Base-by-base conservation (phyloP, 1,139 yeast genomes). In the Suhomyces atakaporum region DNA sequence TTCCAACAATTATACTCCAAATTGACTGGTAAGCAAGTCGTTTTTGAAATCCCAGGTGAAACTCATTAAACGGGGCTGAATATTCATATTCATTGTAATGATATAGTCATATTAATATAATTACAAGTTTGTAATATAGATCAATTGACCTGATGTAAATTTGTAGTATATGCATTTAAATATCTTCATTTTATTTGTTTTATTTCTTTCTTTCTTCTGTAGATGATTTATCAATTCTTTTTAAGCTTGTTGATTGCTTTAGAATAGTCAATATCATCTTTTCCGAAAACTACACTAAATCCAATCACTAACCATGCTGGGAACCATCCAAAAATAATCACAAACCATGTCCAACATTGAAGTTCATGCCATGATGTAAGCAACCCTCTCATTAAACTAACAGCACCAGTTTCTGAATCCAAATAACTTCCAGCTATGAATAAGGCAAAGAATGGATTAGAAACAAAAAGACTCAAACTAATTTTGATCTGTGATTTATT, bases 1-100 rank as follows among this genome's bases (percentile, higher is more conserved):
- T 92, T 92, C 96, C 96, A 90, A 81, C 87, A 95, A 64, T 92
- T 92, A 67, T 92, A 90, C 95, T 77, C 79, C 78, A 90, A 90
- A 81, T 88, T 92, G 75, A 92, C 98, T 65, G 98, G 98, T 79
- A 94, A 92, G 84, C 95, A 89, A 77, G 97, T 92, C 77, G 95
- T 89, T 65, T 92, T 92, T 69, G 97, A 90, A 83, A 87, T 90
- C 75, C 95, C 96, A 66, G 84, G 74, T 63, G 76, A 71, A 53
- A 66, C 62, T 52, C 66, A 68, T 66, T 70, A 70, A 63, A 41
- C 51, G 31, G 25, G 16, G 13, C 19, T 14, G 25, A 35, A 34
- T 33, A 30, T 19, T 27, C 30, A 31, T 20, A 38, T 25, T 35
- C 35, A 34, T 34, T 34, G 37, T 34, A 34, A 34, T 34, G 37